Evolutionary conservation across 164 flowering plant genomes (phyloP), one percentile per base, ranked within the genome.

Genomic region (Magnolia sinica): DNA sequence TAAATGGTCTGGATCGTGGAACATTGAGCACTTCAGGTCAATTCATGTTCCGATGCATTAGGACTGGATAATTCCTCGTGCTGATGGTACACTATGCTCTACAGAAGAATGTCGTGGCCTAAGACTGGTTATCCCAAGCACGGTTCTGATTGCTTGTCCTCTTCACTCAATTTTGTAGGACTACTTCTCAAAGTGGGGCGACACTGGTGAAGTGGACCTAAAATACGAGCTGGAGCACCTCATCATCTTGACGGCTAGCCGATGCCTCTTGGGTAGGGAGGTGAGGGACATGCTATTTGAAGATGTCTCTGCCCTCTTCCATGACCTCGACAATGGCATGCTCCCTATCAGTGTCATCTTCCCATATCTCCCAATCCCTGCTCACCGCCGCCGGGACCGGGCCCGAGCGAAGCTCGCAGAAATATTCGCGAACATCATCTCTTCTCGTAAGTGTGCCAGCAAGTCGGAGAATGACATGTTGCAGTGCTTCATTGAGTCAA

Each of bases 241-340:
- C 13, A 96, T 94, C 82, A 96, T 96, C 74, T 82, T 94, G 81
- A 96, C 98, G 22, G 99, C 99, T 23, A 96, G 99, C 79, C 87
- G 99, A 84, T 96, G 97, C 70, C 92, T 96, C 27, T 77, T 94
- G 82, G 99, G 99, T 19, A 87, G 85, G 71, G 99, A 96, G 83
- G 98, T 96, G 63, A 92, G 98, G 49, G 93, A 96, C 67, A 79
- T 90, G 85, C 94, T 96, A 45, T 94, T 96, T 76, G 98, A 85
- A 74, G 96, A 96, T 75, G 99, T 94, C 4, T 96, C 98, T 61
- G 88, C 95, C 37, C 90, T 96, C 76, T 96, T 96, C 83, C 99
- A 96, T 75, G 98, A 94, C 79, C 98, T 96, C 66, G 99, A 96
- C 84, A 93, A 87, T 83, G 97, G 97, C 18, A 95, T 95, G 98